A percentile compares a stretch with the other conserved stretches of the same genome.
Evolutionary conservation across 2,329 filamentous ascomycete genomes (phyloP).

Genomic region (Aspergillus arachidicola): DNA sequence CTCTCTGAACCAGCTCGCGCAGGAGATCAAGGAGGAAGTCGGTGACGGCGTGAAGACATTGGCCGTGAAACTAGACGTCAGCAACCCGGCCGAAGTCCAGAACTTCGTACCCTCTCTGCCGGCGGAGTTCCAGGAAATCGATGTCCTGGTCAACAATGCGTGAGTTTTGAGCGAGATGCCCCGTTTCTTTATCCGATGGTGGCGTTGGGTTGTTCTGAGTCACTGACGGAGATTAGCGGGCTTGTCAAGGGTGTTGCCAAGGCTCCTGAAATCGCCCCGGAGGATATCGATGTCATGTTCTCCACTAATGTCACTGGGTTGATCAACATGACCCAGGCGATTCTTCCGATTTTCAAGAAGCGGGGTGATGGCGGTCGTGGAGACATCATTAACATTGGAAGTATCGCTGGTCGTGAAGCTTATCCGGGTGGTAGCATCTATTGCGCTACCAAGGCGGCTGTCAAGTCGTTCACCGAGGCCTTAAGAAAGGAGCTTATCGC

Average conservation of each 20-base stretch:
- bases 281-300: constrained; percentile 87
- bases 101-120: constrained; percentile 74
- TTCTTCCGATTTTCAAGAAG: constrained; percentile 79
- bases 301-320: constrained; percentile 91
- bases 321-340: constrained; percentile 93
- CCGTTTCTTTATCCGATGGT: neutral
- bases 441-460: constrained; percentile 89
- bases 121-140: constrained; percentile 78
- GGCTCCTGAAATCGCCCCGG: constrained; percentile 78
- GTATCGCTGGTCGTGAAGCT: constrained; percentile 84
- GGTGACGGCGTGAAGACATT: constrained; percentile 79
- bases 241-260: constrained; percentile 86
- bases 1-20: constrained; percentile 72
- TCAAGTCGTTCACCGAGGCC: constrained; percentile 80
- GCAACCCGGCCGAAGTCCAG: constrained; percentile 72
- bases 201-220: neutral
- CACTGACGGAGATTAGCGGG: constrained; percentile 57
- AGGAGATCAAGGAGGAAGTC: constrained; percentile 74
- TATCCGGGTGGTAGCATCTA: constrained; percentile 88
- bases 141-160: constrained; percentile 96
- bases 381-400: constrained; percentile 95
- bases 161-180: constrained; percentile 66
- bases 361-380: constrained; percentile 71
- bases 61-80: constrained; percentile 84
- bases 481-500: constrained; percentile 81